phyloP scores from a whole-genome alignment of 2,329 filamentous ascomycete species.

The Shiraia sp. region DNA sequence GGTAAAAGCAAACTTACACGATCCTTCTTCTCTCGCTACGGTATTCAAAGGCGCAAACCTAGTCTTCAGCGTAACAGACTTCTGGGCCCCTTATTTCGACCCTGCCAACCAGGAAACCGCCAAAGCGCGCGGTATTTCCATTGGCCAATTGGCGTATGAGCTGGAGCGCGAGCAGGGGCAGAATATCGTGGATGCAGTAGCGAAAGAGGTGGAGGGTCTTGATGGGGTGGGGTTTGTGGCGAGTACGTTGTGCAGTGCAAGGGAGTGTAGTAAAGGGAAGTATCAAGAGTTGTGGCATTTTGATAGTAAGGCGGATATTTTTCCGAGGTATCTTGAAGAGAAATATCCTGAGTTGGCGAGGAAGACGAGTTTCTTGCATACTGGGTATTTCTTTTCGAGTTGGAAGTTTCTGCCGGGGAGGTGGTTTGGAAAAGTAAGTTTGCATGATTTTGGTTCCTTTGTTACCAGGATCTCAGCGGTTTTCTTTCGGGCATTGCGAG shows the following conservation, averaged over 20 bases:
- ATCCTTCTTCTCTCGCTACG: constrained; percentile 24
- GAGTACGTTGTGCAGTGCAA: constrained; percentile 24
- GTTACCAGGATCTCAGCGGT: too few species aligned
- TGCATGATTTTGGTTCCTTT: not conserved
- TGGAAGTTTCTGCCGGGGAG: constrained; percentile 16
- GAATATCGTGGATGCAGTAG: constrained; percentile 34
- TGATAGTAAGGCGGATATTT: constrained; percentile 31
- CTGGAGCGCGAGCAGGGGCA: constrained; percentile 30
- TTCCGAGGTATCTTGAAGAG: constrained; percentile 23
- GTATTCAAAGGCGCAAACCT: constrained; percentile 45
- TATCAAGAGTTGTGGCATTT: constrained; percentile 31
- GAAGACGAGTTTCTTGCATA: constrained; percentile 25
- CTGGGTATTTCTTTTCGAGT: constrained; percentile 26
- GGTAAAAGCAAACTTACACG: constrained; percentile 22
- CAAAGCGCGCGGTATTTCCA: constrained; percentile 15
- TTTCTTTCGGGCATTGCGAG: not conserved
- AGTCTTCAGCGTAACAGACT: constrained; percentile 48
- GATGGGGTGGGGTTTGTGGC: constrained; percentile 26
- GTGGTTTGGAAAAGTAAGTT: constrained; percentile 20
- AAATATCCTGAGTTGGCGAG: constrained; percentile 18
- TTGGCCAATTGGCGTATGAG: constrained; percentile 26
- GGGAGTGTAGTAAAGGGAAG: constrained; percentile 27
- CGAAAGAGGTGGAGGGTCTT: constrained; percentile 16
- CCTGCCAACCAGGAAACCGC: constrained; percentile 19
- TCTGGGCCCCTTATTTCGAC: constrained; percentile 24